Percentiles rank a stretch among this genome's conserved stretches.
phyloP scores from a whole-genome alignment of 1,284 basidiomycete genomes.

The Limonomyces culmigenus region DNA sequence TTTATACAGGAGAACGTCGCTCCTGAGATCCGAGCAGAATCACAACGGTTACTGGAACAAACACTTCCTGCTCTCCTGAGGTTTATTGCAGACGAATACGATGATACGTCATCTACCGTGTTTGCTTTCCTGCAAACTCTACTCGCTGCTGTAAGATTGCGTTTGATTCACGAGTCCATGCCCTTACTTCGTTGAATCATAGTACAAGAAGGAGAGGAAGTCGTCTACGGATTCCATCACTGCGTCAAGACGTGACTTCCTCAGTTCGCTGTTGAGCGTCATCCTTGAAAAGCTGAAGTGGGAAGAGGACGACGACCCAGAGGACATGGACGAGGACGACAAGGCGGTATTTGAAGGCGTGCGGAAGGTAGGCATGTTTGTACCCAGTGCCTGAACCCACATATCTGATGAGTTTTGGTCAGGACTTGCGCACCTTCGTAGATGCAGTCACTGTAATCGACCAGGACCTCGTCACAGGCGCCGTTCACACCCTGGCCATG shows the following conservation, averaged over 20 bases:
- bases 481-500: slow-evolving; percentile 54
- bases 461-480: slow-evolving; percentile 60
- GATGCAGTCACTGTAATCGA: slow-evolving; percentile 75
- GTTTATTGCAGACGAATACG: slow-evolving; percentile 81
- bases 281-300: slow-evolving; percentile 85
- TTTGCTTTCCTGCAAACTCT: slow-evolving; percentile 68
- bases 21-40: slow-evolving; percentile 51
- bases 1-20: slow-evolving; percentile 37
- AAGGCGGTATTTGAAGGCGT: slow-evolving; percentile 71
- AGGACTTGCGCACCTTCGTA: slow-evolving; percentile 73
- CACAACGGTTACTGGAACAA: slow-evolving; percentile 49
- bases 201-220: slow-evolving; percentile 74
- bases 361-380: slow-evolving; percentile 43
- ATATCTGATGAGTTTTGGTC: slow-evolving; percentile 6
- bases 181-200: slow-evolving; percentile 5
- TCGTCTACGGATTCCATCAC: slow-evolving; percentile 49
- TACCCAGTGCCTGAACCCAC: slow-evolving; percentile 1
- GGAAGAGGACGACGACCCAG: slow-evolving; percentile 69
- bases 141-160: slow-evolving; percentile 44
- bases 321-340: slow-evolving; percentile 84
- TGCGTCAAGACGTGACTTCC: slow-evolving; percentile 63
- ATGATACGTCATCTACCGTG: slow-evolving; percentile 74
- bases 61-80: slow-evolving; percentile 72
- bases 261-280: slow-evolving; percentile 66
- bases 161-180: slow-evolving; percentile 1